phyloP scores from a whole-genome alignment of 345 rosid species.

The Ceriops zippeliana region DNA sequence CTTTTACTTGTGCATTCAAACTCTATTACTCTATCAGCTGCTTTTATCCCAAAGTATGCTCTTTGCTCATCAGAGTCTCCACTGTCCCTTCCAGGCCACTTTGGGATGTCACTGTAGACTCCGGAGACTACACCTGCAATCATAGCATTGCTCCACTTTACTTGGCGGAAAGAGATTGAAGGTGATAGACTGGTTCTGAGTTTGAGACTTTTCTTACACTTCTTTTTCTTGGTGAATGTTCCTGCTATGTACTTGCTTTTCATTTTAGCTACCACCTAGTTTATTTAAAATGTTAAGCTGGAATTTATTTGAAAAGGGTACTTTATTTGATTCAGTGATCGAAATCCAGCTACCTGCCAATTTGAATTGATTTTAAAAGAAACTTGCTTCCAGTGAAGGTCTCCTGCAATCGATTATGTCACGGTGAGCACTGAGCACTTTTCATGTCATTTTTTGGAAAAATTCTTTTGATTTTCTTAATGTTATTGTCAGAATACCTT shows the following conservation, averaged over 20 bases:
- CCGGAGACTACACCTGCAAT: slow-evolving; percentile 63
- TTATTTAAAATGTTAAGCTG: slow-evolving; percentile 1
- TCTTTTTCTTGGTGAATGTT: slow-evolving; percentile 81
- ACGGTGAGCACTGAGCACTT: slow-evolving; percentile 5
- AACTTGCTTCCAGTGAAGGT: slow-evolving; percentile 87
- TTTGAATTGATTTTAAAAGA: slow-evolving; percentile 70
- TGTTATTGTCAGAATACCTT: slow-evolving; percentile 47
- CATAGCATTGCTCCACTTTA: slow-evolving; percentile 5
- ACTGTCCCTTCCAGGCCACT: slow-evolving; percentile 56
- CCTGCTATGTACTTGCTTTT: slow-evolving; percentile 92
- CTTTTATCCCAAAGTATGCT: slow-evolving; percentile 76
- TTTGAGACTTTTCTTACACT: slow-evolving; percentile 50
- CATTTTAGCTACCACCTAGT: slow-evolving; percentile 76
- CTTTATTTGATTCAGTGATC: not conserved
- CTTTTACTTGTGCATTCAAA: slow-evolving; percentile 65
- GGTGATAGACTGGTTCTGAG: slow-evolving; percentile 9
- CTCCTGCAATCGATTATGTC: slow-evolving; percentile 51
- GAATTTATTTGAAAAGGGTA: not conserved
- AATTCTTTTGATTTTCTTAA: not conserved
- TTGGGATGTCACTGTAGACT: slow-evolving; percentile 54
- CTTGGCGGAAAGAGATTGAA: not conserved
- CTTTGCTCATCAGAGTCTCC: slow-evolving; percentile 35
- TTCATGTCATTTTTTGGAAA: not conserved
- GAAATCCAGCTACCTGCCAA: slow-evolving; percentile 54
- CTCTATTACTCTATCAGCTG: slow-evolving; percentile 67